Evolutionary conservation across 2,329 filamentous ascomycete genomes (phyloP), one percentile per base, ranked within the genome.

Genomic region (Aspergillus eucalypticola): DNA sequence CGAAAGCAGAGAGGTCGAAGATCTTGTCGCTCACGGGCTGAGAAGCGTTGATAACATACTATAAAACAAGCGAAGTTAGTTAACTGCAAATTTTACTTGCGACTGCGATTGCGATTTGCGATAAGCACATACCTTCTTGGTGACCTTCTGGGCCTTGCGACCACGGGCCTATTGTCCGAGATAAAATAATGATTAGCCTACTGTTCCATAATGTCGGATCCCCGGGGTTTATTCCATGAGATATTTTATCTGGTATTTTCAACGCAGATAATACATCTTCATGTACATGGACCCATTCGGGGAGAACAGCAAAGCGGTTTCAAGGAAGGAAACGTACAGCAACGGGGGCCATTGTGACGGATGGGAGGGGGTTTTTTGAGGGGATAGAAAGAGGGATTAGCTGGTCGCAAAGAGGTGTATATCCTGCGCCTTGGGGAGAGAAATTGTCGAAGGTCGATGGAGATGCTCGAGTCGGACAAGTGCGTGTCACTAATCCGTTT

Each of bases 11-110:
- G 80, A 96, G 89, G 82, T 99, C 95, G 88, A 99, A 98, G 88
- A 99, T 99, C 90, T 98, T 98, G 88, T 99, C 95, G 85, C 88
- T 91, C 73, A 93, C 93, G 76, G 95, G 95, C 85, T 98, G 94
- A 76, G 91, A 93, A 82, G 93, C 94, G 86, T 99, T 96, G 91
- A 99, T 98, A 86, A 96, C 89, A 89, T 92, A 99, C 94, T 96
- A 72, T 8, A 42, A 13, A 10, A 23, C 15, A 6, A 3, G 23
- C 3, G 0, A 0, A 10, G 23, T 59, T 59, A 61, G 59, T 25
- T 25, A n/a, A 53, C 21, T 21, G n/a, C 17, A 32, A 42, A 52
- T 46, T 11, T 46, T 17, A 8, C 56, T 38, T 52, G 59, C 60
- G 56, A 51, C 35, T n/a, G 3, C 19, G 32, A 52, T 35, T 32